A percentile compares a stretch with the other conserved stretches of the same genome.
phyloP scores from a whole-genome alignment of 306 rosid genomes.

The Glycine latifolia region DNA sequence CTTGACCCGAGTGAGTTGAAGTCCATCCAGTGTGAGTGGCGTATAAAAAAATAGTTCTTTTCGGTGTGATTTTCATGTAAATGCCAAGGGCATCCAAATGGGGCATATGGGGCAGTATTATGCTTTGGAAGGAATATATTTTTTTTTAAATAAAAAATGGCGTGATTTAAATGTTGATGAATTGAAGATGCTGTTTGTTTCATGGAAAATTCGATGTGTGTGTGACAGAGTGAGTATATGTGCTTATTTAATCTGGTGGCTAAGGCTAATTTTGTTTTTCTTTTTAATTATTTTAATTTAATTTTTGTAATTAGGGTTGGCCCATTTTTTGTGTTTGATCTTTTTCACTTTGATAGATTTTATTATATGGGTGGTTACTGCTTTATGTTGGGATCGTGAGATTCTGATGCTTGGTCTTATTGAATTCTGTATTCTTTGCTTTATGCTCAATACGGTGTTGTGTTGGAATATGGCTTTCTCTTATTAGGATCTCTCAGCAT shows the following conservation, averaged over 20 bases:
- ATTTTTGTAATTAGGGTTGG: conserved; percentile 32
- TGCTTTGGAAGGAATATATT: conserved; percentile 48
- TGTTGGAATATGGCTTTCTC: conserved; percentile 60
- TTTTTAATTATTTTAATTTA: conserved; percentile 35
- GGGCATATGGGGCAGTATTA: conserved; percentile 37
- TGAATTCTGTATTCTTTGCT: conserved; percentile 63
- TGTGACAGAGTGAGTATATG: conserved; percentile 44
- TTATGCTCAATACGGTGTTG: conserved; percentile 55
- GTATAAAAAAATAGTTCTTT: conserved; percentile 39
- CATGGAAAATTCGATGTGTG: conserved; percentile 51
- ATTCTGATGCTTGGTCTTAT: conserved; percentile 85
- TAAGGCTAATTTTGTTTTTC: conserved; percentile 23
- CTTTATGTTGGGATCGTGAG: conserved; percentile 74
- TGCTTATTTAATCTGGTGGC: conserved; percentile 51
- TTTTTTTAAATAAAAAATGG: neutral
- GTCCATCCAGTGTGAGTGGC: conserved; percentile 28
- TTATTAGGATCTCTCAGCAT: conserved; percentile 49
- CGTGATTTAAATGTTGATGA: conserved; percentile 65
- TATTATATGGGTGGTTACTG: conserved; percentile 49
- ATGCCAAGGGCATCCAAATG: conserved; percentile 49
- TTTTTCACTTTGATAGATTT: conserved; percentile 39
- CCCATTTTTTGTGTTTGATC: conserved; percentile 35
- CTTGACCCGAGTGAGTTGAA: conserved; percentile 41
- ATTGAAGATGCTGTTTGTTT: conserved; percentile 68
- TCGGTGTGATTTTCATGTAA: conserved; percentile 41